Base-by-base conservation (phyloP, 164 flowering plant species). In the Vitis cinerea region DNA sequence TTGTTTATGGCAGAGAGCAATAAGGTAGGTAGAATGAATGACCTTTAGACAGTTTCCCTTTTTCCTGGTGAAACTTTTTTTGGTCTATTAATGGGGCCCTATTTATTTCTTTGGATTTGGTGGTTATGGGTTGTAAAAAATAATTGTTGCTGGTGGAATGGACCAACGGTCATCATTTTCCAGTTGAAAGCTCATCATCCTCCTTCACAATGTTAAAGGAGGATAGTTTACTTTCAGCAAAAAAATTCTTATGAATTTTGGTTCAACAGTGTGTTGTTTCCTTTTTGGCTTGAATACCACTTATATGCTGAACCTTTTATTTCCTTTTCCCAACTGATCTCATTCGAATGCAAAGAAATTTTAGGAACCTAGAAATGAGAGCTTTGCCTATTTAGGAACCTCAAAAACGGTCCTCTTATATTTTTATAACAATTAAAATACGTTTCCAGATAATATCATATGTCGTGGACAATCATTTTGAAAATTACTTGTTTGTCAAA, bases 71-170 rank as follows among this genome's bases (percentile, higher is more conserved):
- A 7, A 27, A 16, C 55, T 37, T 61, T 16, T 52, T 67, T 59
- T 16, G 31, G 62, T 71, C 48, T 37, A 1, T 63, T n/a, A 19
- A 14, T 19, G 55, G 70, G 61, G 23, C 72, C 44, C 23, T 51
- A 16, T 19, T 60, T 16, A 52, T 59, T 63, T 54, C 23, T 67
- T n/a, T 68, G 44, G 44, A 37, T 59, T 81, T 74, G 75, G 67
- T 75, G 76, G 77, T 63, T 54, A 66, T 55, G 70, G 67, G 65
- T 70, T 77, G 77, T 77, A 77, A 53, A 59, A 71, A 80, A 75
- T 77, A 74, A 74, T 77, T 66, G 10, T 61, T 37, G 72, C 44
- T 66, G 70, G 76, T 70, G 75, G 61, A 59, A 17, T 56, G 70
- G 10, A 67, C 69, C 64, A 61, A 29, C 37, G 4, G 14, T 68